Base-by-base conservation (phyloP, 345 rosid species). In the Geranium rotundifolium region DNA sequence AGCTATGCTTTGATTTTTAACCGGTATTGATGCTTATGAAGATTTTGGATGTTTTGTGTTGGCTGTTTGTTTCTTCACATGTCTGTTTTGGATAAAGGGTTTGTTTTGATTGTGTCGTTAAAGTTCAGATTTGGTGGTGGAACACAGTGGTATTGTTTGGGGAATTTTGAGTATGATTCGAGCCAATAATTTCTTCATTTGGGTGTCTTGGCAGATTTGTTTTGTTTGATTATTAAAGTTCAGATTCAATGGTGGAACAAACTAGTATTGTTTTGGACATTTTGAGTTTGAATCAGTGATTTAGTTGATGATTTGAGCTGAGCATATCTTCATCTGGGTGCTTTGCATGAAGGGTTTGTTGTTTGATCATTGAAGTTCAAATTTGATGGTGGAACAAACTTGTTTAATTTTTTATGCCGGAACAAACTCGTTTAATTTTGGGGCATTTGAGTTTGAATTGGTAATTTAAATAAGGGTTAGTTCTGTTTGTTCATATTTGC, bases 31-130 rank as follows among this genome's bases (percentile, higher is more conserved):
- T 20, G 15, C 12, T 19, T 57, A 58, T 62, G 50, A 12, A 58
- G 63, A 52, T 64, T 56, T 54, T 61, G 63, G 27, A 2, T 15
- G 65, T 54, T 10, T 8, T 63, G 41, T 17, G 27, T 56, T 19
- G 27, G 41, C 29, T 18, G 23, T 23, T 54, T 39, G n/a, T 27
- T 63, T 9, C 6, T 23, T 56, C 58, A 18, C 17, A 23, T 30
- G 34, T 1, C 19, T 15, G 12, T 19, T 15, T 18, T 27, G 31
- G 19, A 5, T 61, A 13, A 16, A 17, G 30, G 50, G 54, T 17
- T 37, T 37, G 29, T 61, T 39, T 41, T 9, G n/a, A 12, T 61
- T 15, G 17, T 61, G 13, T 3, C 15, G 0, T 9, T 46, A 3
- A 46, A 46, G 13, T 46, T 46, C 52, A 46, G 52, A 46, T 46